phyloP scores from a whole-genome alignment of 306 rosid species.

The Parietaria judaica region DNA sequence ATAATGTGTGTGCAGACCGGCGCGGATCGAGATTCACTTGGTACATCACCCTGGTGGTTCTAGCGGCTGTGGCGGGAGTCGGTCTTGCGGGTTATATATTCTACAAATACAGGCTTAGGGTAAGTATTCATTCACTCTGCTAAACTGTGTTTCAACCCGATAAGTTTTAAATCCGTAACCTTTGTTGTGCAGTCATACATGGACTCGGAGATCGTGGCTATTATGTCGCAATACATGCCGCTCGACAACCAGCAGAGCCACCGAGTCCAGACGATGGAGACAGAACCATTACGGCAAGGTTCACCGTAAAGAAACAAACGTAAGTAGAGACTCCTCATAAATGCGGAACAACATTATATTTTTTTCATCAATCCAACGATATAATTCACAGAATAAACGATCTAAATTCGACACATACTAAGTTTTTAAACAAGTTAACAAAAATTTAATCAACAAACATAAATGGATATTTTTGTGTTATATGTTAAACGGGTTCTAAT shows the following conservation, averaged over 20 bases:
- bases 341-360: too few species aligned
- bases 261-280: slow-evolving; percentile 45
- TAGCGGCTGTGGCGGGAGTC: slow-evolving; percentile 54
- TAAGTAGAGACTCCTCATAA: background rate
- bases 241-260: slow-evolving; percentile 52
- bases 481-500: too few species aligned
- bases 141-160: background rate
- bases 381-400: too few species aligned
- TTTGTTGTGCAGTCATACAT: slow-evolving; percentile 59
- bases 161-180: background rate
- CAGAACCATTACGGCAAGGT: slow-evolving; percentile 52
- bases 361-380: too few species aligned
- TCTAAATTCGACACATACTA: too few species aligned
- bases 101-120: slow-evolving; percentile 94
- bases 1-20: slow-evolving; percentile 43
- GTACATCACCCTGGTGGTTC: slow-evolving; percentile 38
- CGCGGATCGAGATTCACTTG: slow-evolving; percentile 52
- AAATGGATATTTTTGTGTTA: too few species aligned
- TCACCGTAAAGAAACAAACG: slow-evolving; percentile 22
- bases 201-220: slow-evolving; percentile 96
- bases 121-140: slow-evolving; percentile 27
- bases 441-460: too few species aligned
- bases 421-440: too few species aligned
- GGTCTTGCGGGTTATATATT: slow-evolving; percentile 66
- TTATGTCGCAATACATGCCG: slow-evolving; percentile 98